A percentile compares a stretch with the other conserved stretches of the same genome.
phyloP scores from a whole-genome alignment of 108 stramenopile species.

The Nitzschia palea region DNA sequence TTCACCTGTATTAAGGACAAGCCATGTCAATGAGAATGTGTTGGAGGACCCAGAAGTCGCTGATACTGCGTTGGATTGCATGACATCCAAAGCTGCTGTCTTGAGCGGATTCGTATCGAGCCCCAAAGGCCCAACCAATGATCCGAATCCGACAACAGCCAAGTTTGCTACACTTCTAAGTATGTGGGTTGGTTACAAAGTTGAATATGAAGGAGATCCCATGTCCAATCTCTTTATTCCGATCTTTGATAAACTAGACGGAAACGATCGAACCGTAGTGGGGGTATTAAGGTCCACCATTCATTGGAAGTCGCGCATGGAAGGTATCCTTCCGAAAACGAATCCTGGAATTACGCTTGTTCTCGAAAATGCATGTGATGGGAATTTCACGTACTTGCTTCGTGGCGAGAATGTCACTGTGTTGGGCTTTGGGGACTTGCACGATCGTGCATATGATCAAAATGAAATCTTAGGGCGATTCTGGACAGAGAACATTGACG shows the following conservation, averaged over 20 bases:
- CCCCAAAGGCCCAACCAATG: neutral
- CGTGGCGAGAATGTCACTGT: slow-evolving; percentile 38
- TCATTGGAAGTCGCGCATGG: slow-evolving; percentile 40
- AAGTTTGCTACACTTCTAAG: neutral
- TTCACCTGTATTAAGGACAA: slow-evolving; percentile 2
- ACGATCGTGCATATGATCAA: slow-evolving; percentile 42
- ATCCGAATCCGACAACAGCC: neutral
- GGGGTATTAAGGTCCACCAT: slow-evolving; percentile 38
- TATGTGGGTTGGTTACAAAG: neutral
- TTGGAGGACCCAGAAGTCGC: neutral
- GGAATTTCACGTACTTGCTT: slow-evolving; percentile 43
- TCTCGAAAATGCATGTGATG: slow-evolving; percentile 35
- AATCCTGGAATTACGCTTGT: slow-evolving; percentile 59
- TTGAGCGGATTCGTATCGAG: neutral
- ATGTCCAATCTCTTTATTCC: slow-evolving; percentile 26
- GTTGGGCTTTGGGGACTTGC: slow-evolving; percentile 56
- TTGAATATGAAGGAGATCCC: slow-evolving; percentile 23
- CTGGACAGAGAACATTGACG: neutral
- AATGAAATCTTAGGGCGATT: neutral
- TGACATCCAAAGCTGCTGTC: neutral
- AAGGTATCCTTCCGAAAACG: slow-evolving; percentile 37
- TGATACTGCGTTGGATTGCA: neutral
- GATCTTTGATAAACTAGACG: slow-evolving; percentile 15
- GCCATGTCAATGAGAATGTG: neutral
- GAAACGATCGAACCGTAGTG: neutral